phyloP scores from a whole-genome alignment of 1,284 basidiomycete species.

The Ustilago shanxiensis region DNA sequence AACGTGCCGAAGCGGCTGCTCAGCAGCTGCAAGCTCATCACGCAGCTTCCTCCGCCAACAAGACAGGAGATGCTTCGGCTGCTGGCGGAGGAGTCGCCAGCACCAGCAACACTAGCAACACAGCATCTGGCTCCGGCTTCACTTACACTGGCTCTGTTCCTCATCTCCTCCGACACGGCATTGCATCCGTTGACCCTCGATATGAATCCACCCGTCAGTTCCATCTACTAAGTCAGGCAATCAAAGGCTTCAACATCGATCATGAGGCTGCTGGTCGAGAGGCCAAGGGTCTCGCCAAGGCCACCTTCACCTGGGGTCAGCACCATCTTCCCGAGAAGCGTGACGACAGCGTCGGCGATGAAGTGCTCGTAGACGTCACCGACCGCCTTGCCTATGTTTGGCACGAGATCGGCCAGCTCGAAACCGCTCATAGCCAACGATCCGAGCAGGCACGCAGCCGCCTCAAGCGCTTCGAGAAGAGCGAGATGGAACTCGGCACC shows the following conservation, averaged over 20 bases:
- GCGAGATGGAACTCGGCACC: constrained; percentile 54
- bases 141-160: constrained; percentile 59
- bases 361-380: constrained; percentile 53
- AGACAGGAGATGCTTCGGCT: constrained; percentile 13
- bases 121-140: constrained; percentile 31
- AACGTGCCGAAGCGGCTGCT: constrained; percentile 62
- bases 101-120: not conserved
- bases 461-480: constrained; percentile 57
- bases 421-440: constrained; percentile 53
- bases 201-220: constrained; percentile 60
- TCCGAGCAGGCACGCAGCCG: constrained; percentile 52
- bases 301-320: constrained; percentile 60
- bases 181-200: constrained; percentile 62
- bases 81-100: constrained; percentile 2
- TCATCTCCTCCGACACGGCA: constrained; percentile 56
- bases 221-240: constrained; percentile 55
- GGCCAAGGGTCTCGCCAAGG: constrained; percentile 53
- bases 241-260: constrained; percentile 63
- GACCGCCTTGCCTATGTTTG: constrained; percentile 63
- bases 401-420: constrained; percentile 59
- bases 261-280: constrained; percentile 58
- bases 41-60: constrained; percentile 27
- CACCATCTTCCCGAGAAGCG: constrained; percentile 56
- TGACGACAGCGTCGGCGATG: constrained; percentile 58
- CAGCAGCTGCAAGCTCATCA: constrained; percentile 54